Conservation (phyloP, 2,329 filamentous ascomycete species). For the Calonectria pteridis region DNA sequence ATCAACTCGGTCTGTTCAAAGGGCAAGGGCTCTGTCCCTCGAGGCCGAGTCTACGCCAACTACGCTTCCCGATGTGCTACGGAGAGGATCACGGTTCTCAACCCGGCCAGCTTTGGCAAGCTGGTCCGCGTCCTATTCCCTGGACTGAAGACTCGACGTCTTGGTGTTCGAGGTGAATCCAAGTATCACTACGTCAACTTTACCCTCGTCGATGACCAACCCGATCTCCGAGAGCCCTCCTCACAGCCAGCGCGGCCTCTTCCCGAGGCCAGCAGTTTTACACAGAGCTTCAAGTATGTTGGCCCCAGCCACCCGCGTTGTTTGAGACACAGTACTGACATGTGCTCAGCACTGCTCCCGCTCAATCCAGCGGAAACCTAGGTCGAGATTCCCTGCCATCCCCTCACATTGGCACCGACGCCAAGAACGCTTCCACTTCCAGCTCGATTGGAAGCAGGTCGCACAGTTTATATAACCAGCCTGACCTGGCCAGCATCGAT, state of each 20-base stretch:
- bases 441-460: slow-evolving; percentile 38
- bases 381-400: slow-evolving; percentile 45
- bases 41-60: slow-evolving; percentile 93
- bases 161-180: slow-evolving; percentile 95
- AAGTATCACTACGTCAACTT: slow-evolving; percentile 96
- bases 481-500: slow-evolving; percentile 67
- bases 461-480: slow-evolving; percentile 70
- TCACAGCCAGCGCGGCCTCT: slow-evolving; percentile 62
- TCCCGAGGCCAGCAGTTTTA: slow-evolving; percentile 60
- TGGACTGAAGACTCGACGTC: slow-evolving; percentile 89
- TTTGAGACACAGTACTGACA: slow-evolving; percentile 36
- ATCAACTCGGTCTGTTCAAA: slow-evolving; percentile 79
- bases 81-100: slow-evolving; percentile 93
- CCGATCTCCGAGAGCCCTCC: slow-evolving; percentile 60
- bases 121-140: slow-evolving; percentile 96
- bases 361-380: slow-evolving; percentile 47
- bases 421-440: slow-evolving; percentile 24
- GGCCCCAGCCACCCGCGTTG: not conserved
- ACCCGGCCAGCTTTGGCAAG: slow-evolving; percentile 97
- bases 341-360: slow-evolving; percentile 48
- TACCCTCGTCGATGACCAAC: slow-evolving; percentile 68
- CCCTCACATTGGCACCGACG: slow-evolving; percentile 44
- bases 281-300: slow-evolving; percentile 65
- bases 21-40: slow-evolving; percentile 87
- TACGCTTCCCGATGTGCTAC: slow-evolving; percentile 94